Evolutionary conservation across 352 stramenopile genomes (phyloP).

Genomic region (Phytophthora multivora): DNA sequence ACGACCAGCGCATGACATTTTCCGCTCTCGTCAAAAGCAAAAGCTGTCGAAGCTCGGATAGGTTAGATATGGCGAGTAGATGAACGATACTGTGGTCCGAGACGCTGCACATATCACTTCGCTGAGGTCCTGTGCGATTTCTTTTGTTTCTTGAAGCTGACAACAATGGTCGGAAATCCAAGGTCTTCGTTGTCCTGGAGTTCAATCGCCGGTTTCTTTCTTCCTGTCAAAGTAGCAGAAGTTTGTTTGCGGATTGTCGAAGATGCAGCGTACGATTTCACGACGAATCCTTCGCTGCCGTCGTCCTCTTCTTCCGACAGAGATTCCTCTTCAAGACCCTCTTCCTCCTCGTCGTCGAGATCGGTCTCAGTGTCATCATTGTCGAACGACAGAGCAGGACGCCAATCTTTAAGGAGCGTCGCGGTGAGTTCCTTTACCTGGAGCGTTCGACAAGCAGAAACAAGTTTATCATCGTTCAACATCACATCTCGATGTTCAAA

Average conservation of each 20-base stretch:
- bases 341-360: constrained; percentile 44
- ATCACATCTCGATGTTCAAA: constrained; percentile 32
- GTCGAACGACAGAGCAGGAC: constrained; percentile 24
- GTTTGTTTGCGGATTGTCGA: constrained; percentile 1
- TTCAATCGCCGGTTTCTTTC: constrained; percentile 16
- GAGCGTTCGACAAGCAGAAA: constrained; percentile 36
- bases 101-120: constrained; percentile 12
- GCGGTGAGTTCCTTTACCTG: constrained; percentile 30
- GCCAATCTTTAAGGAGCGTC: constrained; percentile 39
- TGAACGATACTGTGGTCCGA: constrained; percentile 3
- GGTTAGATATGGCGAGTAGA: constrained; percentile 11
- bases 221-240: constrained; percentile 1
- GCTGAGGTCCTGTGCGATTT: constrained; percentile 33
- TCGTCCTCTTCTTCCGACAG: constrained; percentile 41
- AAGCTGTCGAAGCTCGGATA: constrained; percentile 84
- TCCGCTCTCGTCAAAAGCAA: constrained; percentile 84
- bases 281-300: constrained; percentile 26
- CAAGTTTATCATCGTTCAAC: constrained; percentile 39
- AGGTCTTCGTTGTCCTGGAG: constrained; percentile 44
- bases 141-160: constrained; percentile 57
- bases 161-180: constrained; percentile 39
- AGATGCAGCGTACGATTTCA: constrained; percentile 18
- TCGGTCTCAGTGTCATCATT: constrained; percentile 34
- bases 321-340: constrained; percentile 39
- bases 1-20: constrained; percentile 84